phyloP scores from a whole-genome alignment of 2,329 filamentous ascomycete species.

The Fusarium luffae region DNA sequence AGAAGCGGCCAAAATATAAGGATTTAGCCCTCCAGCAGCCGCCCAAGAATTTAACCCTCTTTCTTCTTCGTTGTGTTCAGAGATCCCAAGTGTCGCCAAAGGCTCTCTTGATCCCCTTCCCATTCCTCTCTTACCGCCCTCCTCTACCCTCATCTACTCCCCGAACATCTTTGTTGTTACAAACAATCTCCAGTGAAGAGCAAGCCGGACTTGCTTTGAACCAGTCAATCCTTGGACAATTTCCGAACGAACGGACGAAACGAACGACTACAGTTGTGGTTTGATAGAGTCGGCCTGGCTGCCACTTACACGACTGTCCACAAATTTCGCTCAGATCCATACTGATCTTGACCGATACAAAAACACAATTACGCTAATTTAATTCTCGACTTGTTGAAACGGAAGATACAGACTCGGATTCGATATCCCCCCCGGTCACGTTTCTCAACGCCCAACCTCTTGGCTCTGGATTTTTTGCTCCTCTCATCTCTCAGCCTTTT shows the following conservation, averaged over 20 bases:
- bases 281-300: conserved; percentile 45
- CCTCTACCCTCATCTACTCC: conserved; percentile 48
- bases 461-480: conserved; percentile 38
- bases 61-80: conserved; percentile 55
- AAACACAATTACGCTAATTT: conserved; percentile 45
- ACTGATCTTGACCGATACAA: conserved; percentile 42
- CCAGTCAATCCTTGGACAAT: conserved; percentile 59
- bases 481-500: conserved; percentile 46
- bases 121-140: conserved; percentile 48
- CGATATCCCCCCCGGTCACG: conserved; percentile 35
- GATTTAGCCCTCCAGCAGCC: conserved; percentile 61
- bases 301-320: conserved; percentile 42
- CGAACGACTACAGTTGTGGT: conserved; percentile 33
- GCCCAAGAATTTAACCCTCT: conserved; percentile 55
- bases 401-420: conserved; percentile 40
- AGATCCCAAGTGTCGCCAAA: conserved; percentile 64
- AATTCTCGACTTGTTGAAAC: conserved; percentile 45
- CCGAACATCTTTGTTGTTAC: conserved; percentile 34
- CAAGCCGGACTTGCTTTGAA: conserved; percentile 71
- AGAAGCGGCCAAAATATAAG: conserved; percentile 67
- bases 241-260: conserved; percentile 34
- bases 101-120: conserved; percentile 53
- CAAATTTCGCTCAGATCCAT: conserved; percentile 42
- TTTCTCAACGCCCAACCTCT: conserved; percentile 43
- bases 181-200: conserved; percentile 56